Conservation (phyloP, 2,329 filamentous ascomycete genomes). For the Paraphoma chrysanthemicola region DNA sequence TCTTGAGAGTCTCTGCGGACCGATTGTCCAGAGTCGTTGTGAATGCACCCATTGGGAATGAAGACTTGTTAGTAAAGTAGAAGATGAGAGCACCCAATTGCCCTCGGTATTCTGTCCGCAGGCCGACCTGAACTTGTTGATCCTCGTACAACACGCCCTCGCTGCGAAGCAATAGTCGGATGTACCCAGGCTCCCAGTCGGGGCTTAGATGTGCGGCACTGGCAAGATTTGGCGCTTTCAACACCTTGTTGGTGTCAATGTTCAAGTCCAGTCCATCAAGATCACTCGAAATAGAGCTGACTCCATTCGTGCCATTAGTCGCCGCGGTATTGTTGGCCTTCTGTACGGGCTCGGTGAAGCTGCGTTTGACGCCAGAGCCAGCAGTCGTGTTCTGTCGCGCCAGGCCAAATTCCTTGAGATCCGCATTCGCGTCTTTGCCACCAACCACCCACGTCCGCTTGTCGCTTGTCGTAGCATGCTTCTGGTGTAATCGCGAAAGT, state of each 20-base stretch:
- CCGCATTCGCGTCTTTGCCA: conserved; percentile 89
- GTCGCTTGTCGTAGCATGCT: conserved; percentile 90
- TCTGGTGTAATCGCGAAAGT: conserved; percentile 90
- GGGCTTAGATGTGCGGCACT: conserved; percentile 92
- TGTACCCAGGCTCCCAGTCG: conserved; percentile 91
- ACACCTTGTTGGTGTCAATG: conserved; percentile 62
- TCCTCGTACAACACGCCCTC: conserved; percentile 96
- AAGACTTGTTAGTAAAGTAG: conserved; percentile 95
- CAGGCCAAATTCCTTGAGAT: conserved; percentile 79
- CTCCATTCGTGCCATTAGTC: conserved; percentile 55
- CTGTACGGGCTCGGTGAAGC: conserved; percentile 68
- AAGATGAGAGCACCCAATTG: conserved; percentile 94
- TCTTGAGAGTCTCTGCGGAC: conserved; percentile 71
- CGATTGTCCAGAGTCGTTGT: conserved; percentile 89
- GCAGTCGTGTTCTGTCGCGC: conserved; percentile 69
- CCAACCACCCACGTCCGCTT: conserved; percentile 98
- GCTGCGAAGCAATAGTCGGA: conserved; percentile 76
- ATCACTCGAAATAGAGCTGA: conserved; percentile 60
- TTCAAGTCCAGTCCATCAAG: conserved; percentile 84
- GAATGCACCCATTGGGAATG: conserved; percentile 84
- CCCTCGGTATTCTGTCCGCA: conserved; percentile 93
- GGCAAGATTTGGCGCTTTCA: conserved; percentile 81
- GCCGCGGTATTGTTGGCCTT: conserved; percentile 35
- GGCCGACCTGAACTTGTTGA: conserved; percentile 87
- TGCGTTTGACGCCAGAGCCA: conserved; percentile 81